Evolutionary conservation across 176 grass and related monocot genomes (phyloP).

Genomic region (Paspalum vaginatum): DNA sequence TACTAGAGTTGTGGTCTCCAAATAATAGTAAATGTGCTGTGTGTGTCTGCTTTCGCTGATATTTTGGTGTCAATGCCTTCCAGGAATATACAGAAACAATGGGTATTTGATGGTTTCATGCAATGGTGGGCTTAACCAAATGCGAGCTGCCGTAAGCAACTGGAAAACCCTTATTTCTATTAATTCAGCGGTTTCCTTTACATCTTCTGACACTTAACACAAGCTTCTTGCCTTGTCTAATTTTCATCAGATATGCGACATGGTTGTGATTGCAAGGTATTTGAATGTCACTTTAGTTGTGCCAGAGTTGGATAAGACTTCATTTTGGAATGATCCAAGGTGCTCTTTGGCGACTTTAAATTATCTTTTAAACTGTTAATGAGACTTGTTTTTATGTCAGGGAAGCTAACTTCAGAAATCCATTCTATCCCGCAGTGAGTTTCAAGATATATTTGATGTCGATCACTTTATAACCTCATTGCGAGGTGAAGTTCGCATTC

Average conservation of each 20-base stretch:
- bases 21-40: neutral
- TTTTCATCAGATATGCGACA: slow-evolving; percentile 83
- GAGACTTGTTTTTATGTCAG: neutral
- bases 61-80: slow-evolving; percentile 13
- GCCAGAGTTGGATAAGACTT: slow-evolving; percentile 90
- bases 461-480: slow-evolving; percentile 96
- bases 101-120: slow-evolving; percentile 94
- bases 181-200: neutral
- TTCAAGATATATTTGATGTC: slow-evolving; percentile 96
- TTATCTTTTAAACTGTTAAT: neutral
- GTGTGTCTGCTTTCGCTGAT: slow-evolving; percentile 15
- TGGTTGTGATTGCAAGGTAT: slow-evolving; percentile 94
- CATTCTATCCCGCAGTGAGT: slow-evolving; percentile 54
- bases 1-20: neutral
- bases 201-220: slow-evolving; percentile 7
- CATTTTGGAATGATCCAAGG: slow-evolving; percentile 95
- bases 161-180: neutral
- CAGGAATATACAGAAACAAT: slow-evolving; percentile 91
- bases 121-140: slow-evolving; percentile 98
- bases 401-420: neutral
- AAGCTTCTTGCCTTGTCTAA: neutral
- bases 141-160: slow-evolving; percentile 86
- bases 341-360: slow-evolving; percentile 29
- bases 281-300: slow-evolving; percentile 92
- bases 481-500: slow-evolving; percentile 82